Conservation (phyloP, 345 rosid species). For the Eucalyptus fibrosa region DNA sequence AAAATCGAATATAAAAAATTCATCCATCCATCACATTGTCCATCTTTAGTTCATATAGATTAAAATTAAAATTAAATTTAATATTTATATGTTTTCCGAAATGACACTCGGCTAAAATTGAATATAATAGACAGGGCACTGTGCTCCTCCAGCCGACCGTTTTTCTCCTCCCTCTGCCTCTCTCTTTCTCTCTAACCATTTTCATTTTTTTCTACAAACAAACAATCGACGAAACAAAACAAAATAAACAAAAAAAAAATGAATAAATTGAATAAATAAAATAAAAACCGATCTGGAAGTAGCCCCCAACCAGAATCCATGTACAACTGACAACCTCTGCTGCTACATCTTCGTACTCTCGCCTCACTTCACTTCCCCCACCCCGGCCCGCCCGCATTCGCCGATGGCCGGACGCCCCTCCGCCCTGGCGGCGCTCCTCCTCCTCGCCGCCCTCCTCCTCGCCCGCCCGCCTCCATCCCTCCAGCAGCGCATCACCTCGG, state of each 20-base stretch:
- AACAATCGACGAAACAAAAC: background rate
- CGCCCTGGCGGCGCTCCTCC: background rate
- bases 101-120: background rate
- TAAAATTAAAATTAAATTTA: background rate
- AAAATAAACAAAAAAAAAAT: no score
- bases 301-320: background rate
- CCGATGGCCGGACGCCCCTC: slow-evolving; percentile 1
- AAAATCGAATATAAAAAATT: background rate
- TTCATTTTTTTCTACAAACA: background rate
- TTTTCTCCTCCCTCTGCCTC: background rate
- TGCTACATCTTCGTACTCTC: background rate
- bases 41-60: background rate
- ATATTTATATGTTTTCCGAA: background rate
- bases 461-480: background rate
- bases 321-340: background rate
- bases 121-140: background rate
- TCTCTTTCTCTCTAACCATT: background rate
- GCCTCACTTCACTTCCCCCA: background rate
- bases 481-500: background rate
- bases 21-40: background rate
- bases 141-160: background rate
- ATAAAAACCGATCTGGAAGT: background rate
- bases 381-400: slow-evolving; percentile 3
- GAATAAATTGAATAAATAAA: background rate
- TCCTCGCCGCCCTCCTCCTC: background rate